Base-by-base conservation (phyloP, 805 yeast species). In the Candida sanyiensis region DNA sequence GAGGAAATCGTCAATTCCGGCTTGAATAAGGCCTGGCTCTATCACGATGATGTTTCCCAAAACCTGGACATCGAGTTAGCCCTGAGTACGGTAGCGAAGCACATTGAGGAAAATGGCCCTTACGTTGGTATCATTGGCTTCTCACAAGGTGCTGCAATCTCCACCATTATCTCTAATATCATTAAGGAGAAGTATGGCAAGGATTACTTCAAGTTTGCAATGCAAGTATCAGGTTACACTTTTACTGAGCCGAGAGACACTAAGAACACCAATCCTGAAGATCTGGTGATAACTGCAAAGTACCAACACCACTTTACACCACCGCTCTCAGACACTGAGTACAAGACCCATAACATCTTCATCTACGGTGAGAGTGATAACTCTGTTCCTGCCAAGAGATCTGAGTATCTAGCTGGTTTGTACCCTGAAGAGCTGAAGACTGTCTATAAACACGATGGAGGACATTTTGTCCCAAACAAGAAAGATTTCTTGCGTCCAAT, bases 381-480 rank as follows among this genome's bases (percentile, higher is more conserved):
- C 10, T 80, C 93, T 20, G 95, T 93, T 6, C 77, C 83, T 7
- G 79, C 77, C 20, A 82, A 75, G 19, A 70, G 95, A 51, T 73
- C 89, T 0, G 64, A 75, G 62, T 68, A 69, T 18, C 64, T 93
- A 29, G 76, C 72, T 41, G 70, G 73, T 13, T 61, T 71, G 27
- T 75, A 81, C 37, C 72, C 73, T 37, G 71, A 63, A 16, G 63
- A 58, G 9, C 55, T 60, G 18, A 64, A 83, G 6, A 67, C 61
- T 5, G 52, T 65, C 11, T 63, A 82, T 43, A 81, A 75, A 47
- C 98, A 90, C 54, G 97, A 97, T 8, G 97, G 98, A 44, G 97
- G 97, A 2, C 98, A 90, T 57, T 88, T 83, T 64, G 96, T 90
- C 33, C 98, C 97, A 21, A 87, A 86, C 61, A 81, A 88, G 35